Percentiles rank a stretch among this genome's conserved stretches.
Conservation (phyloP, 108 stramenopile species). For the Cyclotella choctawhatcheeana region DNA sequence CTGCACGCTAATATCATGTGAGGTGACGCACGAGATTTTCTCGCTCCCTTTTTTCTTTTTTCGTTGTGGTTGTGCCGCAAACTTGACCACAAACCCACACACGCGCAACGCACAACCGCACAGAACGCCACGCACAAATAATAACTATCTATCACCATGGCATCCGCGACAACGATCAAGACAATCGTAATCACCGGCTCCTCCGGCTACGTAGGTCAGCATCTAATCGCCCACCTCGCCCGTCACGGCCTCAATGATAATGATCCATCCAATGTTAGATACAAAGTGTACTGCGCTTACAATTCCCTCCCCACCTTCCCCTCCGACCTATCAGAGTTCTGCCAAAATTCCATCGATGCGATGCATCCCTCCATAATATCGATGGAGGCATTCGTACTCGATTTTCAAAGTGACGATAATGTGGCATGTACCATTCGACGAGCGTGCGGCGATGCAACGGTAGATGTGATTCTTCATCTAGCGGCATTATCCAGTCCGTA, state of each 20-base stretch:
- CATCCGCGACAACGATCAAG: no score
- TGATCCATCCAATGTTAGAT: not conserved
- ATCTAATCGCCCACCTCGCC: slow-evolving; percentile 58
- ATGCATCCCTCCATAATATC: slow-evolving; percentile 23
- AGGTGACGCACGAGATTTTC: no score
- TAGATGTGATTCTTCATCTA: slow-evolving; percentile 75
- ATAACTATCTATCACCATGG: no score
- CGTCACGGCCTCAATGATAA: slow-evolving; percentile 10
- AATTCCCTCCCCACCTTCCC: slow-evolving; percentile 42
- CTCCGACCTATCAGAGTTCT: slow-evolving; percentile 21
- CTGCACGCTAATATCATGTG: no score
- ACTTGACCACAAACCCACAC: no score
- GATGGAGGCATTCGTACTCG: slow-evolving; percentile 10
- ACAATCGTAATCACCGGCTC: slow-evolving; percentile 73
- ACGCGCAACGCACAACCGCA: no score
- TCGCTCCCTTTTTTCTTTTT: no score
- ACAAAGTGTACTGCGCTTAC: slow-evolving; percentile 45
- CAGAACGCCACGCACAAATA: no score
- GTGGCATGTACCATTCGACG: no score
- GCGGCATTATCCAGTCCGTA: slow-evolving; percentile 72
- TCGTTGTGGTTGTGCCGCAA: no score
- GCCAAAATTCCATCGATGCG: not conserved
- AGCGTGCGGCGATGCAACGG: not conserved
- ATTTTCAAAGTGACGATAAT: slow-evolving; percentile 13
- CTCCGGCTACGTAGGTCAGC: slow-evolving; percentile 81